Conservation (phyloP, 2,329 filamentous ascomycete species). For the Cladophialophora immunda region DNA sequence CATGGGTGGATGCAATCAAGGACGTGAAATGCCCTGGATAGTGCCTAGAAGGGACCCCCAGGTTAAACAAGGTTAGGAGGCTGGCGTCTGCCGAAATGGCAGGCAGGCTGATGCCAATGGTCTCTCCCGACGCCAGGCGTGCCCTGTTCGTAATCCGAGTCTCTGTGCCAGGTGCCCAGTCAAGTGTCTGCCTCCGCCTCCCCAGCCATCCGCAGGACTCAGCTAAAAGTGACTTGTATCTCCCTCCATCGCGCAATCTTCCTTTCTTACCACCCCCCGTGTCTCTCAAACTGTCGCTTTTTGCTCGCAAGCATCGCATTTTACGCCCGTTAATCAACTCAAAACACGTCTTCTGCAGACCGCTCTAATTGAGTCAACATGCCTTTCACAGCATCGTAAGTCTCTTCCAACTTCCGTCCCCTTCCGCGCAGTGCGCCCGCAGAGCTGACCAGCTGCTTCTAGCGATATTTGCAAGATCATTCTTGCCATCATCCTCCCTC, state of each 20-base stretch:
- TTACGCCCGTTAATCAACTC: conserved; percentile 7
- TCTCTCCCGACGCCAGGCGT: not conserved
- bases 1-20: conserved; percentile 23
- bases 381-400: conserved; percentile 61
- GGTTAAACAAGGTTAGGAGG: conserved; percentile 14
- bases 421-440: conserved; percentile 28
- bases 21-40: conserved; percentile 2
- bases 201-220: conserved; percentile 17
- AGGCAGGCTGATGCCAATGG: conserved; percentile 8
- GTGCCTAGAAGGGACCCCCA: conserved; percentile 11
- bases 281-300: conserved; percentile 11
- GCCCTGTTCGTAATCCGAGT: conserved; percentile 19
- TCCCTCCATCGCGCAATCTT: conserved; percentile 20
- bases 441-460: conserved; percentile 31
- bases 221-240: conserved; percentile 16
- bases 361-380: conserved; percentile 50
- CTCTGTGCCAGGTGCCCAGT: conserved; percentile 14
- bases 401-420: conserved; percentile 35
- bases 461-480: conserved; percentile 84
- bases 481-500: conserved; percentile 87
- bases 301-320: conserved; percentile 11
- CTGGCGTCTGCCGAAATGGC: conserved; percentile 6
- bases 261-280: conserved; percentile 3
- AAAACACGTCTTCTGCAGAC: not conserved
- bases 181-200: conserved; percentile 14